Evolutionary conservation across 2,329 filamentous ascomycete genomes (phyloP), one percentile per base, ranked within the genome.

Genomic region (Cladophialophora yegresii): DNA sequence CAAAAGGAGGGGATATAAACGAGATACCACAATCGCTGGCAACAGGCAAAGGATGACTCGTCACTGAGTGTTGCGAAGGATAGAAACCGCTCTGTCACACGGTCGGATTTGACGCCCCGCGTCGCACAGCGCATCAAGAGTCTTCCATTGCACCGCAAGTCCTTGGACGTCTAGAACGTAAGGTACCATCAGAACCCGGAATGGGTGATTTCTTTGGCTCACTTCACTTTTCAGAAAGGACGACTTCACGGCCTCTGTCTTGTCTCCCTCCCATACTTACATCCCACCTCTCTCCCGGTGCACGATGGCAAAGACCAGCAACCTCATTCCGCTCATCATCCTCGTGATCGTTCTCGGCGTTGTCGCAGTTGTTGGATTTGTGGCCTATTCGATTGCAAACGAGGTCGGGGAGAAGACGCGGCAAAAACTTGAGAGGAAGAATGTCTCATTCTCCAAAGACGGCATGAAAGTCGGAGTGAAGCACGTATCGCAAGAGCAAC

Each of bases 401-500:
- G 82, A 86, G 67, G 81, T 89, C 56, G 81, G 82, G 65, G 79
- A 83, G 66, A 81, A 81, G 67, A 85, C 85, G 50, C 80, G 80
- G 51, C 80, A 83, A 72, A 84, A 85, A 69, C 84, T 88, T 82
- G 85, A 88, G 76, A 85, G 85, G 78, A 85, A 85, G 74, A 82
- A 88, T 68, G 80, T 89, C 43, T 75, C 79, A 10, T 83, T 87
- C 72, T 82, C 82, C 1, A 85, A 83, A 72, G 85, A 87, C 51
- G 86, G 86, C 23, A 81, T 85, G 69, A 83, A 83, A 67, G 85
- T 88, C 8, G 83, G 83, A 1, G 82, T 88, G 51, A 86, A 84
- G 75, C 82, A 87, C 70, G 70, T 85, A 10, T 77, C 76, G 28
- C 78, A 81, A 4, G 86, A 88, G 77, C 80, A 84, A 36, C 85